Conservation (phyloP, 768 basidiomycete genomes). For the Zangia roseola region DNA sequence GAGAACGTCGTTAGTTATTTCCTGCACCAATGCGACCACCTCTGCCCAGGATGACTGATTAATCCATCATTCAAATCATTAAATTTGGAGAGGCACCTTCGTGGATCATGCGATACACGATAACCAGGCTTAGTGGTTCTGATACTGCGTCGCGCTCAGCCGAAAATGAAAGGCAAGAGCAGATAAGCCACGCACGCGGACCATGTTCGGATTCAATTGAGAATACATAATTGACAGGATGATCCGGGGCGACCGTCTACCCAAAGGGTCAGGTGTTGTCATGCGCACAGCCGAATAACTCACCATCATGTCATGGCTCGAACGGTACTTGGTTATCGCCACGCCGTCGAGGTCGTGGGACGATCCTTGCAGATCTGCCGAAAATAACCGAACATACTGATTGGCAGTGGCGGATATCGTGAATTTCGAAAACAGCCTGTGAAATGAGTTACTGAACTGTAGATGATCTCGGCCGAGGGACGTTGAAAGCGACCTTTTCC, state of each 20-base stretch:
- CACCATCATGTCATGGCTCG: constrained; percentile 50
- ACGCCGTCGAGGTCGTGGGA: constrained; percentile 46
- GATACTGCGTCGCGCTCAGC: constrained; percentile 43
- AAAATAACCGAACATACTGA: constrained; percentile 74
- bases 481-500: constrained; percentile 52
- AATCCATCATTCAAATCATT: constrained; percentile 1
- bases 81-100: constrained; percentile 55
- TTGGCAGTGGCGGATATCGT: constrained; percentile 80
- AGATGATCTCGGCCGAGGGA: constrained; percentile 1
- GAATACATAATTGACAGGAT: constrained; percentile 80
- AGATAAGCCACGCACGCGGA: constrained; percentile 44
- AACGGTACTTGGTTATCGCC: constrained; percentile 48
- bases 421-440: constrained; percentile 87
- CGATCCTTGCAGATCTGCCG: constrained; percentile 52
- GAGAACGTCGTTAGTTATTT: constrained; percentile 44
- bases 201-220: constrained; percentile 64
- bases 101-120: constrained; percentile 76
- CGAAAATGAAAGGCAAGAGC: constrained; percentile 3
- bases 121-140: constrained; percentile 59
- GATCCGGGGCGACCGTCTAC: constrained; percentile 74
- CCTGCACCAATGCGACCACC: constrained; percentile 60
- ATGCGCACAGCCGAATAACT: constrained; percentile 17
- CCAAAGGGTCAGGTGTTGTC: background rate
- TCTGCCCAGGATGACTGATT: constrained; percentile 41
- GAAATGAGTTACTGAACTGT: constrained; percentile 4